Conservation (phyloP, 768 basidiomycete genomes). For the Tulasnella sp. region DNA sequence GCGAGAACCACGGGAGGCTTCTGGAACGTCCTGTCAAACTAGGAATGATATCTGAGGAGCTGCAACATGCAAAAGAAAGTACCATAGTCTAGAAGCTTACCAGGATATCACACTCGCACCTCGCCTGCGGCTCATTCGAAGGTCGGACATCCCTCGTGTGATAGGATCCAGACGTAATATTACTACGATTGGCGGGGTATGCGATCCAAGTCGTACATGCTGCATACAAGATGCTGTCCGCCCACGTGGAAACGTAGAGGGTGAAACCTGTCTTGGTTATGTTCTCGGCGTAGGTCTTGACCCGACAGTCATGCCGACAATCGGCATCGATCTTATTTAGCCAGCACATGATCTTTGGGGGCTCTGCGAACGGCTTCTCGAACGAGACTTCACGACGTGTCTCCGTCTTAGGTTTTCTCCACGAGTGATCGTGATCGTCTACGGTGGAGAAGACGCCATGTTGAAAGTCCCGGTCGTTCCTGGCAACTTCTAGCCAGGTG, state of each 20-base stretch:
- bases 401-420: constrained; percentile 8
- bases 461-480: background rate
- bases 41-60: no score
- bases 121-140: background rate
- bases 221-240: background rate
- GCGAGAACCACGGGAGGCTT: constrained; percentile 3
- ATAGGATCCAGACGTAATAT: constrained; percentile 1
- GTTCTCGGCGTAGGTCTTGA: background rate
- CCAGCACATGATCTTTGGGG: constrained; percentile 14
- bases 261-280: constrained; percentile 10
- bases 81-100: no score
- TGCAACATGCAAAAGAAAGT: no score
- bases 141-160: background rate
- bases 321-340: constrained; percentile 2
- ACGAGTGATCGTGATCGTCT: constrained; percentile 15
- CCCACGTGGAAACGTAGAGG: constrained; percentile 14
- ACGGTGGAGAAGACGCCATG: constrained; percentile 8
- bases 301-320: background rate
- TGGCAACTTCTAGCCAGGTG: background rate
- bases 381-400: constrained; percentile 12
- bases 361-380: constrained; percentile 4
- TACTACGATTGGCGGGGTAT: constrained; percentile 5
- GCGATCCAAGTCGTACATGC: constrained; percentile 13
- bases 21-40: background rate
- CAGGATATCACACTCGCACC: no score